Evolutionary conservation across 2,329 filamentous ascomycete genomes (phyloP).

Genomic region (Elsinoe ampelina): DNA sequence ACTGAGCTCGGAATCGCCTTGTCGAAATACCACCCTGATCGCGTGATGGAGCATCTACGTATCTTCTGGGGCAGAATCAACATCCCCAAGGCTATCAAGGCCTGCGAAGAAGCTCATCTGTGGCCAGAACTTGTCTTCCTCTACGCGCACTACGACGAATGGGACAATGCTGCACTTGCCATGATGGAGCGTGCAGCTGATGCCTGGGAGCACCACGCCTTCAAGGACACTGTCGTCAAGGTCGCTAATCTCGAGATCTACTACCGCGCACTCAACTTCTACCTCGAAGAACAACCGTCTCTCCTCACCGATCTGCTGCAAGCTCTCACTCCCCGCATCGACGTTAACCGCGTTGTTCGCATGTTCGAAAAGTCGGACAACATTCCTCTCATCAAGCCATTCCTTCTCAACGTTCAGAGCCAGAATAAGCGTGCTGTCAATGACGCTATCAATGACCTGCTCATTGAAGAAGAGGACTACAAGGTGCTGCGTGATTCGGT

Average conservation of each 20-base stretch:
- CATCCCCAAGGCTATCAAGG: conserved; percentile 90
- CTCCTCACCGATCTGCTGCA: conserved; percentile 93
- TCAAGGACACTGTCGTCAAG: conserved; percentile 98
- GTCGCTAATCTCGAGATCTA: conserved; percentile 98
- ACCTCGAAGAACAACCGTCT: conserved; percentile 92
- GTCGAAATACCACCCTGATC: conserved; percentile 89
- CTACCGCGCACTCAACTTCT: conserved; percentile 94
- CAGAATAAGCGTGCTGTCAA: conserved; percentile 99
- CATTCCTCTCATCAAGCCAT: conserved; percentile 95
- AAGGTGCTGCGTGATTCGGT: conserved; percentile 97
- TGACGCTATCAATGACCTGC: conserved; percentile 90
- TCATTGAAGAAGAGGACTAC: conserved; percentile 98
- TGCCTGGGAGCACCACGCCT: conserved; percentile 98
- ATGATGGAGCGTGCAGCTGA: conserved; percentile 98
- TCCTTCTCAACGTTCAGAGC: conserved; percentile 87
- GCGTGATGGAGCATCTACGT: conserved; percentile 96
- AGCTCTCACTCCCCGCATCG: conserved; percentile 81
- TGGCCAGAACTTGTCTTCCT: conserved; percentile 98
- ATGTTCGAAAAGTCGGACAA: conserved; percentile 99
- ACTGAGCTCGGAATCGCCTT: conserved; percentile 86
- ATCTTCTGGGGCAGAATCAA: conserved; percentile 98
- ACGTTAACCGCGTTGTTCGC: conserved; percentile 97
- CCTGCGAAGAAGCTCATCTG: conserved; percentile 85
- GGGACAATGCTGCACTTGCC: conserved; percentile 89
- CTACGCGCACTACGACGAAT: conserved; percentile 97